Base-by-base conservation (phyloP, 139 green algal species). In the Micractinium sp. region DNA sequence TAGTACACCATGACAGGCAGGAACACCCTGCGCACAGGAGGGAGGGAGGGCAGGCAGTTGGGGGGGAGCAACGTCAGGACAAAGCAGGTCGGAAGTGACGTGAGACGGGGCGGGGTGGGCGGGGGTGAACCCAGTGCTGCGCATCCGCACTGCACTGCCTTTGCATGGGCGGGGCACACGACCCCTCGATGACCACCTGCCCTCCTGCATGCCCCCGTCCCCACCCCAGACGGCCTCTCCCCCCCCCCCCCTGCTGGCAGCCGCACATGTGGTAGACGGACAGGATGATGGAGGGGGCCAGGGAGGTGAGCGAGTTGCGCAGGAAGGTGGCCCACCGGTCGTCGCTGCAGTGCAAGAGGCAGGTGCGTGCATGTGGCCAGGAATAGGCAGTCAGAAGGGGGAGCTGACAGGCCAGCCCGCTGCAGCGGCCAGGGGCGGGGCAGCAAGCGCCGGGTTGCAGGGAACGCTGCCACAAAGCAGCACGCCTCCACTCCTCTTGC, bases 211-310 rank as follows among this genome's bases (percentile, higher is more conserved):
- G 33, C n/a, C 20, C 33, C 20, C 74, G 1, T 56, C 14, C 14
- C 12, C 33, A 25, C 63, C 63, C 18, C 63, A 31, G 12, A 25
- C 63, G 18, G 2, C 63, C 12, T 7, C 60, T 2, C 82, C 22
- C 63, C 35, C 61, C 2, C 13, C 3, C 9, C 22, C 66, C 67
- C 83, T 20, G 29, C 38, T 16, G 1, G 1, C 67, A 0, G 12
- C 56, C 83, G 47, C 85, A 82, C 79, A 92, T 94, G 88, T 98
- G 95, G 94, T 96, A 98, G 31, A 97, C 85, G 74, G 90, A 94
- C 19, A 98, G 93, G 75, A 98, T 87, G 63, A 98, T 63, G 9
- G 93, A 85, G 18, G 96, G 96, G 53, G 96, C 77, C 89, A 96
- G 95, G 41, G 92, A 95, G 23, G 95, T 97, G 77, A 98, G 85